Evolutionary conservation across 2,329 filamentous ascomycete species (phyloP).

Genomic region (Xylaria sp.): DNA sequence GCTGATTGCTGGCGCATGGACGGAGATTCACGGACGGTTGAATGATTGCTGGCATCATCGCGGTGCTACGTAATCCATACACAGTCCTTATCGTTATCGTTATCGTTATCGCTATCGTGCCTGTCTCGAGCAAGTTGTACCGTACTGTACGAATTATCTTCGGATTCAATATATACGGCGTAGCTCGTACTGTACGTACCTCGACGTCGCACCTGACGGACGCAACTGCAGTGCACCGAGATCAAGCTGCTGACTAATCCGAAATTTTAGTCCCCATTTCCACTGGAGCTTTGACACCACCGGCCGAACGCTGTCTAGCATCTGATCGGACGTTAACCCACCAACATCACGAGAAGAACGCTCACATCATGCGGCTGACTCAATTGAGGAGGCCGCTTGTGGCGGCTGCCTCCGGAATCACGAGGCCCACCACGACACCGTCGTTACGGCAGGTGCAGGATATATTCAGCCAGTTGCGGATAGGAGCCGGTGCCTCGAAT

Average conservation of each 20-base stretch:
- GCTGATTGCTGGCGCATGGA: neutral
- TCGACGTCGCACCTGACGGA: no score
- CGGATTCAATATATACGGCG: no score
- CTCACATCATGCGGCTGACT: conserved; percentile 37
- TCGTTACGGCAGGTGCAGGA: conserved; percentile 35
- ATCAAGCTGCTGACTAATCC: conserved; percentile 34
- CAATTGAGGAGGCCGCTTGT: conserved; percentile 41
- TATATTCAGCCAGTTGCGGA: conserved; percentile 29
- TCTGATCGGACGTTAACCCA: neutral
- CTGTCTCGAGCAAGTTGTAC: no score
- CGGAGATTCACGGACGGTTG: neutral
- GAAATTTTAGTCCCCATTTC: conserved; percentile 30
- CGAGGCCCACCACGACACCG: conserved; percentile 20
- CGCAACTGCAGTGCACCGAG: neutral
- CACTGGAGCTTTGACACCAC: conserved; percentile 11
- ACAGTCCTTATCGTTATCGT: conserved; percentile 23
- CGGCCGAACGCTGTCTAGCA: conserved; percentile 3
- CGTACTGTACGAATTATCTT: no score
- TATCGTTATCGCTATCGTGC: conserved; percentile 10
- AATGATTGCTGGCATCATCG: conserved; percentile 6
- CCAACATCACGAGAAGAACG: conserved; percentile 13
- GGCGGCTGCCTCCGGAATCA: conserved; percentile 32
- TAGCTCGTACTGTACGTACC: no score
- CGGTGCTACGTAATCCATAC: neutral
- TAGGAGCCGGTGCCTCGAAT: conserved; percentile 30